Evolutionary conservation across 2,329 filamentous ascomycete species (phyloP), one percentile per base, ranked within the genome.

Genomic region (Cytospora chrysosperma): DNA sequence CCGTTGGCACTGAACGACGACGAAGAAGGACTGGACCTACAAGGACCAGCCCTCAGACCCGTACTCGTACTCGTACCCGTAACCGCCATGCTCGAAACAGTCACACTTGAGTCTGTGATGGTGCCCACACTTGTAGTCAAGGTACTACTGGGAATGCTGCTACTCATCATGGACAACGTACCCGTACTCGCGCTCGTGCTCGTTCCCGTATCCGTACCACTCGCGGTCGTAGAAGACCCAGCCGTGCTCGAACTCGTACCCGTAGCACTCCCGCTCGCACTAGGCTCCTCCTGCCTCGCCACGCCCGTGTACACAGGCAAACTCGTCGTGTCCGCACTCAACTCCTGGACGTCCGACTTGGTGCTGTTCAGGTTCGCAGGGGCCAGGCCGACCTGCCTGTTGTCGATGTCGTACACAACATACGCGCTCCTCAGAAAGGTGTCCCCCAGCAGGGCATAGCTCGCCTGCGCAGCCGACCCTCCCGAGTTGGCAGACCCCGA

Each of bases 401-500:
- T 79, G 60, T 74, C 75, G 50, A 85, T 71, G 68, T 86, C 82
- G 70, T 84, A 85, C 60, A 85, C 82, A 57, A 84, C 81, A 69
- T 86, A 86, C 13, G 79, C 78, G 30, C 75, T 77, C 19, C 80
- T 76, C 56, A 82, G 69, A 67, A 82, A 81, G 4, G 77, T 79
- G 68, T 81, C 79, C 52, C 80, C 80, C 2, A 82, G 75, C 17
- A 82, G 73, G 28, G 71, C 70, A 40, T 70, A 73, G 57, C 69
- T 68, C 60, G 32, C 51, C n/a, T 58, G 24, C 26, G 30, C 34
- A 21, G 28, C 4, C 28, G 28, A 30, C 62, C 8, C 7, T 13
- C 49, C 19, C 61, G n/a, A n/a, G n/a, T n/a, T n/a, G n/a, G n/a
- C n/a, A n/a, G n/a, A n/a, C n/a, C 69, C 71, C 21, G 75, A 71